phyloP scores from a whole-genome alignment of 2,329 filamentous ascomycete genomes.

The Epichloe typhina region DNA sequence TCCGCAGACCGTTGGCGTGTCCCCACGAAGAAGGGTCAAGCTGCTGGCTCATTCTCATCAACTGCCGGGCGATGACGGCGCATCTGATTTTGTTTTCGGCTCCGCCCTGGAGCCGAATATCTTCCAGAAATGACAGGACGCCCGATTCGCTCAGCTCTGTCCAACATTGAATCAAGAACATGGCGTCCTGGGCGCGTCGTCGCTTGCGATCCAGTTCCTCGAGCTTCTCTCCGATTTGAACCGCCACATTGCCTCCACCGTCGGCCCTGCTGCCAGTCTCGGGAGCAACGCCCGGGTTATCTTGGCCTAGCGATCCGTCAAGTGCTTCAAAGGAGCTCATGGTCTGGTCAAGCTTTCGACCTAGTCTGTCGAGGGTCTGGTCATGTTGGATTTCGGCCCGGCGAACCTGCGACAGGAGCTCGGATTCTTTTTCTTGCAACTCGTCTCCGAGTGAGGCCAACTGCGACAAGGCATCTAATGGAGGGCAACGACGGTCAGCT shows the following conservation, averaged over 20 bases:
- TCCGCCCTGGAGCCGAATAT: conserved; percentile 70
- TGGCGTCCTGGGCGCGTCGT: conserved; percentile 79
- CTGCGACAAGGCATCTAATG: conserved; percentile 48
- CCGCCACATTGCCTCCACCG: conserved; percentile 72
- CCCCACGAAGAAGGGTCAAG: conserved; percentile 68
- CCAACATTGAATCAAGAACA: conserved; percentile 95
- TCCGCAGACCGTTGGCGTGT: conserved; percentile 41
- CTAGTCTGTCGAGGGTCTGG: conserved; percentile 75
- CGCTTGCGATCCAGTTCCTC: conserved; percentile 92
- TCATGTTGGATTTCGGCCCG: conserved; percentile 87
- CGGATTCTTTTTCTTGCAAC: conserved; percentile 79
- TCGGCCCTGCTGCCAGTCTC: conserved; percentile 26
- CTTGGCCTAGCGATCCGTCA: conserved; percentile 65
- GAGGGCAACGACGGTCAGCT: not conserved
- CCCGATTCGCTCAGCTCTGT: conserved; percentile 85
- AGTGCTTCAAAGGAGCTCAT: conserved; percentile 86
- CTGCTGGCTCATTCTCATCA: conserved; percentile 87
- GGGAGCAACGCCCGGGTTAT: conserved; percentile 22
- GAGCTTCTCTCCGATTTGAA: conserved; percentile 85
- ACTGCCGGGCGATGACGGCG: conserved; percentile 82
- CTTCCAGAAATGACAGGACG: conserved; percentile 74
- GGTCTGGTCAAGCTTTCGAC: conserved; percentile 79
- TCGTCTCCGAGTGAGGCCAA: conserved; percentile 65
- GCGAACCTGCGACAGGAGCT: conserved; percentile 77
- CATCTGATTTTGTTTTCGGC: conserved; percentile 90